Base-by-base conservation (phyloP, 768 basidiomycete species). In the Panaeolus cyanescens region DNA sequence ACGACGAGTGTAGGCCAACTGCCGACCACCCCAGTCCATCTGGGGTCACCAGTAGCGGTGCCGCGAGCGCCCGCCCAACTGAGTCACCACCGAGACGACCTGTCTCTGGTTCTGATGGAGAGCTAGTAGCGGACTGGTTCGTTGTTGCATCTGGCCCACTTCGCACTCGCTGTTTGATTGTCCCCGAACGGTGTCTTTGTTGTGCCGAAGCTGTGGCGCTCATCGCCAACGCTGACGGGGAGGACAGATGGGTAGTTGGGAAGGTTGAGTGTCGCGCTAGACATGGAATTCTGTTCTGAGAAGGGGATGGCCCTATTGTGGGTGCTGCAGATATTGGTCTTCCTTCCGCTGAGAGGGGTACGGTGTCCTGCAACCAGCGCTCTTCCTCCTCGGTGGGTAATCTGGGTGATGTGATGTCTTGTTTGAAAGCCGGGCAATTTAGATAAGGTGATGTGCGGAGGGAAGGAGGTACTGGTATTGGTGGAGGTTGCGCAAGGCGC, bases 341-440 rank as follows among this genome's bases (percentile, higher is more conserved):
- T 25, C 22, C 22, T 12, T 50, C 45, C 6, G 25, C 45, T 40
- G 39, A 67, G 19, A 82, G 39, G 8, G 87, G 87, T 1, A 88
- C 76, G 65, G 86, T 88, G 75, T 89, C 87, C 71, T 83, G 79
- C 58, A 89, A 75, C 87, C 87, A 89, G 63, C 76, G 75, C 65
- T 88, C 83, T 62, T 86, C 83, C 66, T 77, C 79, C 54, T 81
- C 77, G 54, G 77, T 81, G 17, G 84, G 84, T 9, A 74, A 66
- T 36, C 65, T 76, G 15, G 75, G 73, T 9, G 74, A 30, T 2
- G 70, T 57, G 1, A 72, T 59, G 30, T 76, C 70, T 60, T 75
- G 77, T 58, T 75, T 76, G 64, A 87, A 87, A 30, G 82, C 69
- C 71, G 83, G 80, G 0, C 83, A 81, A 19, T 74, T 78, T 19